Percentiles rank a stretch among this genome's conserved stretches.
phyloP scores from a whole-genome alignment of 208 protist species.

The Tritrichomonas musculus region DNA sequence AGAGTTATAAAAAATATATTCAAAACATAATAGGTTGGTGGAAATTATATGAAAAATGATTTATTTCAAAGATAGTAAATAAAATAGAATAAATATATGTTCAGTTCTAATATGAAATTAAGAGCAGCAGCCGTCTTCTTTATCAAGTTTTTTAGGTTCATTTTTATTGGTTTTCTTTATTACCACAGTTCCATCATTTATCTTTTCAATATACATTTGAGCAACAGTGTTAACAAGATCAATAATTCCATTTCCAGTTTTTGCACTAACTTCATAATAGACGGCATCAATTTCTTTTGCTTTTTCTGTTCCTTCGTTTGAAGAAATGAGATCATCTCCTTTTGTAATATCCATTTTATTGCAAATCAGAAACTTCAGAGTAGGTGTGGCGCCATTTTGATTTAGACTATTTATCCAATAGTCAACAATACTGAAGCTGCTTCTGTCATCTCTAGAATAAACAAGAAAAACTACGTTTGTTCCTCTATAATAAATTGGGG shows the following conservation, averaged over 20 bases:
- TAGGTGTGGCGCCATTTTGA: not conserved
- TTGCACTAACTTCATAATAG: not conserved
- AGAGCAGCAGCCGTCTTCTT: too few relatives aligned
- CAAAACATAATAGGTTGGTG: too few relatives aligned
- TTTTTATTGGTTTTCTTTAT: too few relatives aligned
- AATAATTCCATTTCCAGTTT: not conserved
- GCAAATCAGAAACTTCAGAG: not conserved
- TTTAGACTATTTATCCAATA: not conserved
- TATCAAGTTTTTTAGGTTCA: too few relatives aligned
- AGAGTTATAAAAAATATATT: too few relatives aligned
- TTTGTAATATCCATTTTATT: not conserved
- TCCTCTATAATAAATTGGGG: not conserved
- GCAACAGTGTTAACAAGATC: not conserved
- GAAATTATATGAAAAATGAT: too few relatives aligned
- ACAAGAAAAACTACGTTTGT: not conserved
- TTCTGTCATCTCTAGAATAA: not conserved
- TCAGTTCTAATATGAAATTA: too few relatives aligned
- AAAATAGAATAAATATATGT: too few relatives aligned
- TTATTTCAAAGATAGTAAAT: too few relatives aligned
- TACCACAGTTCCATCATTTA: too few relatives aligned
- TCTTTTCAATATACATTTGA: too few relatives aligned
- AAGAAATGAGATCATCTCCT: not conserved
- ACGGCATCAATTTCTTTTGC: not conserved
- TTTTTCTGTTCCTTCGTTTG: not conserved
- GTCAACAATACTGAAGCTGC: not conserved